Percentiles rank a stretch among this genome's conserved stretches.
Evolutionary conservation across 2,329 filamentous ascomycete genomes (phyloP).

Genomic region (Lachnum nothofagi): DNA sequence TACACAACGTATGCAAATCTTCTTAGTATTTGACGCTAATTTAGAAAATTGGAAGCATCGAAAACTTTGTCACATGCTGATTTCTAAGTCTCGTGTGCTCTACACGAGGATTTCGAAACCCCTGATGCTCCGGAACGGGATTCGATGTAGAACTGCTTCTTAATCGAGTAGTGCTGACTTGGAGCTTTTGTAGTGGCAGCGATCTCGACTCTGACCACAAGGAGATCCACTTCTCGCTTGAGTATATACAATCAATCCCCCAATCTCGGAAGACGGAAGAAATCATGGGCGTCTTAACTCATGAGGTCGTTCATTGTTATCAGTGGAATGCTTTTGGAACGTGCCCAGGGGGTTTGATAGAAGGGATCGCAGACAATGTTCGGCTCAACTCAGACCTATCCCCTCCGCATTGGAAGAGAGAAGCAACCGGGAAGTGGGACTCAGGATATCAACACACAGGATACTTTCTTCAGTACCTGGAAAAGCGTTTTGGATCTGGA

Average conservation of each 20-base stretch:
- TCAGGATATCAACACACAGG: constrained; percentile 84
- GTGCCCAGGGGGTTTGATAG: constrained; percentile 72
- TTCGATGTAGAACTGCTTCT: too few species aligned
- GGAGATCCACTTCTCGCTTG: constrained; percentile 81
- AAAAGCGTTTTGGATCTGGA: constrained; percentile 56
- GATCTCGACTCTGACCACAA: constrained; percentile 83
- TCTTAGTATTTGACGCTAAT: too few species aligned
- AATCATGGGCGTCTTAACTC: constrained; percentile 76
- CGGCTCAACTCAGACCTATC: constrained; percentile 68
- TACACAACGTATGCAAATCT: too few species aligned
- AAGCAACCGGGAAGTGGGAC: constrained; percentile 64
- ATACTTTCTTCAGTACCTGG: constrained; percentile 85
- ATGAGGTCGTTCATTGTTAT: constrained; percentile 94
- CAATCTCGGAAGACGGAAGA: constrained; percentile 50
- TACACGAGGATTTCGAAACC: too few species aligned
- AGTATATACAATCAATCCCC: constrained; percentile 58
- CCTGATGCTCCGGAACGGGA: too few species aligned
- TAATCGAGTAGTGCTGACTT: too few species aligned
- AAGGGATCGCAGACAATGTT: constrained; percentile 81
- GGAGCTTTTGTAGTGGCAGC: too few species aligned
- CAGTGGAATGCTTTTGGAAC: constrained; percentile 65
- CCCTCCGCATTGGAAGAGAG: constrained; percentile 75
- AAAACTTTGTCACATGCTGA: too few species aligned
- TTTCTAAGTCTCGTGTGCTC: too few species aligned
- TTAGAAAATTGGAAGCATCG: too few species aligned